Evolutionary conservation across 2,329 filamentous ascomycete genomes (phyloP).

Genomic region (Rhexocercosporidium sp.): DNA sequence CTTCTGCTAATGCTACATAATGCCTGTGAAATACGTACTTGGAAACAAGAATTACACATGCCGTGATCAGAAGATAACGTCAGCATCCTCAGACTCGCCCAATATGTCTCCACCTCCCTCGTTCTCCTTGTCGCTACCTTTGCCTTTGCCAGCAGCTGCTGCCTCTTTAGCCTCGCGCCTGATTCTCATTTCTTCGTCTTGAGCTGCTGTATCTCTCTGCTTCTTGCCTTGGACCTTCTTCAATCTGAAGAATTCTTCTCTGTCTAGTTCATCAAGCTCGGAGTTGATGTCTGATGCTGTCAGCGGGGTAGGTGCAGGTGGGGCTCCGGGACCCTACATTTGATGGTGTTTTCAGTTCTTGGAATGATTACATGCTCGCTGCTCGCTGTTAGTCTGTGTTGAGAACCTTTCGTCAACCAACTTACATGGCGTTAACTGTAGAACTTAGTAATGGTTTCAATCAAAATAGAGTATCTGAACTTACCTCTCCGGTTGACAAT

Average conservation of each 20-base stretch:
- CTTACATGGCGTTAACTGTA: constrained; percentile 88
- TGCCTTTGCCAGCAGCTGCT: constrained; percentile 58
- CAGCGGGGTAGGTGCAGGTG: constrained; percentile 16
- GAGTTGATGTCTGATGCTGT: constrained; percentile 83
- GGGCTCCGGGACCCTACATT: constrained; percentile 64
- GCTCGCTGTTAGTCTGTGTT: constrained; percentile 27
- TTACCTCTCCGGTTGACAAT: constrained; percentile 93
- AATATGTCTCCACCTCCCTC: constrained; percentile 67
- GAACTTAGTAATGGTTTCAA: constrained; percentile 34
- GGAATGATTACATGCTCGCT: constrained; percentile 96
- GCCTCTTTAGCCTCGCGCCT: constrained; percentile 61
- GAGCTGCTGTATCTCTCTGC: constrained; percentile 73
- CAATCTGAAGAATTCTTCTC: constrained; percentile 96
- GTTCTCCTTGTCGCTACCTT: constrained; percentile 49
- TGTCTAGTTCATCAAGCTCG: constrained; percentile 93
- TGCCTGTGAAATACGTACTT: constrained; percentile 26
- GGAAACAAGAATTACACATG: constrained; percentile 16
- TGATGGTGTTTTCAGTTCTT: constrained; percentile 98
- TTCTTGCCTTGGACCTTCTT: constrained; percentile 95
- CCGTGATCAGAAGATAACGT: constrained; percentile 76
- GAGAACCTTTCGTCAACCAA: constrained; percentile 26
- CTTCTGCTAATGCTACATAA: constrained; percentile 39
- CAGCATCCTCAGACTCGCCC: constrained; percentile 77
- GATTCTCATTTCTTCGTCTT: constrained; percentile 76
- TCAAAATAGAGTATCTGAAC: constrained; percentile 32